Conservation (phyloP, 2,329 filamentous ascomycete species). For the Escovopsis weberi region DNA sequence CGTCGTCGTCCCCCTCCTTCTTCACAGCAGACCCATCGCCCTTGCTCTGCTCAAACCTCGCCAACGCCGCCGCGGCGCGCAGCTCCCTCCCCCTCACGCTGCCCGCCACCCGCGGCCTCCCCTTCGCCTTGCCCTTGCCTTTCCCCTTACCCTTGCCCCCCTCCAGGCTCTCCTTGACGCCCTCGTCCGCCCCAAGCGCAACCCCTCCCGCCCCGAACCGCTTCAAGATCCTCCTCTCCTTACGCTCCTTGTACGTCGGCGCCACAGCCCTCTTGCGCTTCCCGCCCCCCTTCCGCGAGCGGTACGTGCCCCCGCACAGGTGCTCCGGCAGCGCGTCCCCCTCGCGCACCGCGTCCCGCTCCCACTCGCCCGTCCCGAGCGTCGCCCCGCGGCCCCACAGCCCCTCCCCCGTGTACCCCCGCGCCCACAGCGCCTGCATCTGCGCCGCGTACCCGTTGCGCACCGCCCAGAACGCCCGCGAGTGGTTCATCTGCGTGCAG, state of each 20-base stretch:
- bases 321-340: slow-evolving; percentile 51
- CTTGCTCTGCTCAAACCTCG: slow-evolving; percentile 49
- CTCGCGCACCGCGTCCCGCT: slow-evolving; percentile 34
- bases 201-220: slow-evolving; percentile 64
- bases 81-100: slow-evolving; percentile 64
- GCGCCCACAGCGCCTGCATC: slow-evolving; percentile 55
- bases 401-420: slow-evolving; percentile 64
- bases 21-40: slow-evolving; percentile 27
- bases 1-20: slow-evolving; percentile 19
- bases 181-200: slow-evolving; percentile 54
- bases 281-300: slow-evolving; percentile 42
- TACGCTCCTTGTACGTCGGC: slow-evolving; percentile 54
- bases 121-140: slow-evolving; percentile 27
- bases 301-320: slow-evolving; percentile 70
- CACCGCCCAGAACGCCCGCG: slow-evolving; percentile 65
- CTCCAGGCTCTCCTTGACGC: slow-evolving; percentile 50
- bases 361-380: slow-evolving; percentile 46
- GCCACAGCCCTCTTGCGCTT: slow-evolving; percentile 41
- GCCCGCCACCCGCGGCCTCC: slow-evolving; percentile 58
- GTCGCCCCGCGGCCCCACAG: slow-evolving; percentile 63
- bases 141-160: slow-evolving; percentile 32
- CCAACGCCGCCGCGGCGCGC: slow-evolving; percentile 61
- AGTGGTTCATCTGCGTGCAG: slow-evolving; percentile 87
- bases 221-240: slow-evolving; percentile 56
- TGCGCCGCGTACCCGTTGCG: slow-evolving; percentile 58